A percentile compares a stretch with the other conserved stretches of the same genome.
Evolutionary conservation across 176 grass and related monocot species (phyloP).

Genomic region (Panicum miliaceum): DNA sequence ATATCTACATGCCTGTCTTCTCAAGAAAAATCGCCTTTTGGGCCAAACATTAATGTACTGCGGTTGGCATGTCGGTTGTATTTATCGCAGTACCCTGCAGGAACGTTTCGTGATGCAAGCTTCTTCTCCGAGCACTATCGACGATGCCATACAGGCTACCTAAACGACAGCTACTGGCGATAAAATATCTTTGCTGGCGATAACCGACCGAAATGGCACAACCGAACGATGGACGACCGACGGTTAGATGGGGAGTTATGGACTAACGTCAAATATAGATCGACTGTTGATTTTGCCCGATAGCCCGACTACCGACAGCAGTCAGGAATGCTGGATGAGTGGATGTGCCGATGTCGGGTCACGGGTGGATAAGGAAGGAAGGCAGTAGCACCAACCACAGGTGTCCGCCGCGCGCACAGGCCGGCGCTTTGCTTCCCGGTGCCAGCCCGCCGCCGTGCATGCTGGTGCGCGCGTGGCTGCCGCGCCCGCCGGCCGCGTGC

Average conservation of each 20-base stretch:
- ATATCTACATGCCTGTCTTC: not conserved
- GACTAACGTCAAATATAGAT: too few relatives aligned
- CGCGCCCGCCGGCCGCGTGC: not conserved
- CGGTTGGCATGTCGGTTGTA: slow-evolving; percentile 12
- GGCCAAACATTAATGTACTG: not conserved
- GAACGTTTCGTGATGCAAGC: not conserved
- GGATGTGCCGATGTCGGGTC: not conserved
- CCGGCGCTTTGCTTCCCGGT: not conserved
- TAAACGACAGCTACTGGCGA: not conserved
- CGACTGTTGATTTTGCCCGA: too few relatives aligned
- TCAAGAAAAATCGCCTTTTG: not conserved
- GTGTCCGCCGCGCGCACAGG: not conserved
- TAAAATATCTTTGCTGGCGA: not conserved
- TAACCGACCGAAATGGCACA: too few relatives aligned
- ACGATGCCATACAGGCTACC: slow-evolving; percentile 2
- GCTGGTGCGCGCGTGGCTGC: slow-evolving; percentile 10
- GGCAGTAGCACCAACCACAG: not conserved
- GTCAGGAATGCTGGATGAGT: not conserved
- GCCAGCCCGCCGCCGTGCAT: slow-evolving; percentile 15
- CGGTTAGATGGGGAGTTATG: too few relatives aligned
- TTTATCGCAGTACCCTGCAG: not conserved
- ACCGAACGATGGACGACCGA: too few relatives aligned
- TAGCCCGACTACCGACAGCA: not conserved
- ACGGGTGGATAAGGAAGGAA: not conserved
- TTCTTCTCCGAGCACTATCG: not conserved